phyloP scores from a whole-genome alignment of 768 basidiomycete species.

The Pluteus cervinus region DNA sequence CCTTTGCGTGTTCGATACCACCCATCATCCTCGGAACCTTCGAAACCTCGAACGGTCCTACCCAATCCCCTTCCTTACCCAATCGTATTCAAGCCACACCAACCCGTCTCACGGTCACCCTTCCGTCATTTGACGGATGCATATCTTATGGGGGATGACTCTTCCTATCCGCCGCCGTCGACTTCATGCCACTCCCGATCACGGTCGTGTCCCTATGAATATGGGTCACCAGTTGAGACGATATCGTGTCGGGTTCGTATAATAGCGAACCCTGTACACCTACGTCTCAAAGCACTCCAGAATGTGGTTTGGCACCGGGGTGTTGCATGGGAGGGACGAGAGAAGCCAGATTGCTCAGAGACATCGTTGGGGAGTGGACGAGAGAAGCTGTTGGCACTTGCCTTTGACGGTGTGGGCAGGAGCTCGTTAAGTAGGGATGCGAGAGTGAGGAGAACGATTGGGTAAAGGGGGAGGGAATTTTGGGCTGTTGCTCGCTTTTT shows the following conservation, averaged over 20 bases:
- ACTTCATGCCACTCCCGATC: slow-evolving; percentile 34
- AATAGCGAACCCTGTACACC: slow-evolving; percentile 53
- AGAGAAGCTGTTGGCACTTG: slow-evolving; percentile 53
- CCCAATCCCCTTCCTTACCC: slow-evolving; percentile 27
- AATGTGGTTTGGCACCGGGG: slow-evolving; percentile 42
- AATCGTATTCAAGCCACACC: slow-evolving; percentile 17
- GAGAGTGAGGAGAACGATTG: neutral
- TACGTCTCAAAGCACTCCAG: slow-evolving; percentile 56
- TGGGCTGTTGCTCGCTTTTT: no score
- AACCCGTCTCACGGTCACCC: slow-evolving; percentile 4
- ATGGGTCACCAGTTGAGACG: no score
- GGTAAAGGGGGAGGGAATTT: neutral
- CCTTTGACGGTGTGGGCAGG: slow-evolving; percentile 55
- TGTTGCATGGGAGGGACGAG: slow-evolving; percentile 42
- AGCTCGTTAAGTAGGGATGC: slow-evolving; percentile 38
- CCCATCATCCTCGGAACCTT: slow-evolving; percentile 21
- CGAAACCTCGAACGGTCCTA: slow-evolving; percentile 19
- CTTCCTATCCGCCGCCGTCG: no score
- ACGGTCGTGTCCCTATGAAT: no score
- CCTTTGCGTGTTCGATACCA: slow-evolving; percentile 35
- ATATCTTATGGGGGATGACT: no score
- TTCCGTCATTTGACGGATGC: neutral
- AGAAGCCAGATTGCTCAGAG: no score
- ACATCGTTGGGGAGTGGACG: slow-evolving; percentile 47
- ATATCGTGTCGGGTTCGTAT: slow-evolving; percentile 53